phyloP scores from a whole-genome alignment of 2,329 filamentous ascomycete genomes.

The Pezicula neosporulosa region DNA sequence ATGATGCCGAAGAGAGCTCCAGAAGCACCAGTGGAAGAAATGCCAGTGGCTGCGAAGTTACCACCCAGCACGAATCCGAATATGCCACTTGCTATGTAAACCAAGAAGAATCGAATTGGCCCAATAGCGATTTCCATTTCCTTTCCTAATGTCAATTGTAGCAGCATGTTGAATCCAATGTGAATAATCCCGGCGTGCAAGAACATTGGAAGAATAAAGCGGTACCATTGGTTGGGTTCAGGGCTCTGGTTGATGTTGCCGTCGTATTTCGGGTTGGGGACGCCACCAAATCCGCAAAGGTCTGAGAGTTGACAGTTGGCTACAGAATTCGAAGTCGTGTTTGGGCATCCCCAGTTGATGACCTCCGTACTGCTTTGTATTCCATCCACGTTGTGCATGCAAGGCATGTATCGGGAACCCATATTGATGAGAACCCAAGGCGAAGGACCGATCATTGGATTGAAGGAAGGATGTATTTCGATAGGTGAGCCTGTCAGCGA shows the following conservation, averaged over 20 bases:
- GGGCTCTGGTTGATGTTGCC: conserved; percentile 42
- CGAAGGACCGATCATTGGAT: conserved; percentile 96
- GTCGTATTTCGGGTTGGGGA: conserved; percentile 58
- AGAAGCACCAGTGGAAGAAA: conserved; percentile 84
- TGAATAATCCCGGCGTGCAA: conserved; percentile 91
- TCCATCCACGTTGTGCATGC: conserved; percentile 80
- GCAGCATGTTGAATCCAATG: conserved; percentile 90
- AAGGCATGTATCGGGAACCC: conserved; percentile 88
- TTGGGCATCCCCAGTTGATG: conserved; percentile 76
- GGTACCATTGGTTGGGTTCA: conserved; percentile 87
- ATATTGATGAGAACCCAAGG: conserved; percentile 91
- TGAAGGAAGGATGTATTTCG: conserved; percentile 70
- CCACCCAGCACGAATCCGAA: conserved; percentile 95
- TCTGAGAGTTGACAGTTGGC: conserved; percentile 71
- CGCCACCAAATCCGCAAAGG: conserved; percentile 77
- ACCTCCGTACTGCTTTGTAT: conserved; percentile 50
- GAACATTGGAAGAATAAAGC: conserved; percentile 95
- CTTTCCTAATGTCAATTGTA: conserved; percentile 83
- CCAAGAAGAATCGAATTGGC: conserved; percentile 79
- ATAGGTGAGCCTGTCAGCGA: conserved; percentile 66
- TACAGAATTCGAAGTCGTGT: conserved; percentile 58
- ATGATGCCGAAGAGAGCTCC: conserved; percentile 90
- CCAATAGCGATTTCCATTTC: conserved; percentile 94
- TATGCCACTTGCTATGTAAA: conserved; percentile 88
- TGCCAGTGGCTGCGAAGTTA: conserved; percentile 81